Evolutionary conservation across 257 asterid genomes (phyloP), one percentile per base, ranked within the genome.

Genomic region (Osmanthus fragrans): DNA sequence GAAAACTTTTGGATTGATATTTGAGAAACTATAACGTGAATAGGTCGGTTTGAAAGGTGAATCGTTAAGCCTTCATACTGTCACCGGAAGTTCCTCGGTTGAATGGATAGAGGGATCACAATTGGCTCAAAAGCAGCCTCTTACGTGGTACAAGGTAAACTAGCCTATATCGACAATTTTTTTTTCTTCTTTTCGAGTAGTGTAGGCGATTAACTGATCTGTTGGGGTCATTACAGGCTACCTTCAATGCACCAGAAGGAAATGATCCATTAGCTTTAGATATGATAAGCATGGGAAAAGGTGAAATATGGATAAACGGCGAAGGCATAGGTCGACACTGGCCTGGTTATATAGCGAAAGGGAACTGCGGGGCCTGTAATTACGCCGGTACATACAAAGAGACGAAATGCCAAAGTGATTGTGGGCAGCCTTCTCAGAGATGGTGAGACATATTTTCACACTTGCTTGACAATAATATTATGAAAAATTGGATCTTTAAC

Each of bases 91-190:
- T 83, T 87, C 97, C 39, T 88, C 94, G 1, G 96, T 88, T 4
- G 97, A 90, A 68, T 92, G 97, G 98, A 74, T 54, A 32, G 75
- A 75, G 42, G 97, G 96, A 70, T 86, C 96, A 5, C 78, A 81
- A 29, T 39, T 89, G 74, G 92, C 92, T 83, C 85, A 82, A 76
- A 90, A 88, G 79, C 97, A 92, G 68, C 97, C 99, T 30, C 86
- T 96, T 54, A 92, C 99, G 19, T 96, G 98, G 99, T 96, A 92
- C 83, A 93, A 96, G 98, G 99, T 93, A 80, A 86, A 80, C 49
- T 45, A 29, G 18, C 68, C 30, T 60, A 23, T 60, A 56, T 21
- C 25, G 29, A 5, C 10, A 56, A n/a, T 2, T 7, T 3, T 56
- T 19, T 7, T 6, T 56, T 21, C 16, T 30, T 25, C 27, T 25